Base-by-base conservation (phyloP, 495 filamentous ascomycete genomes). In the Glarea lozoyensis region DNA sequence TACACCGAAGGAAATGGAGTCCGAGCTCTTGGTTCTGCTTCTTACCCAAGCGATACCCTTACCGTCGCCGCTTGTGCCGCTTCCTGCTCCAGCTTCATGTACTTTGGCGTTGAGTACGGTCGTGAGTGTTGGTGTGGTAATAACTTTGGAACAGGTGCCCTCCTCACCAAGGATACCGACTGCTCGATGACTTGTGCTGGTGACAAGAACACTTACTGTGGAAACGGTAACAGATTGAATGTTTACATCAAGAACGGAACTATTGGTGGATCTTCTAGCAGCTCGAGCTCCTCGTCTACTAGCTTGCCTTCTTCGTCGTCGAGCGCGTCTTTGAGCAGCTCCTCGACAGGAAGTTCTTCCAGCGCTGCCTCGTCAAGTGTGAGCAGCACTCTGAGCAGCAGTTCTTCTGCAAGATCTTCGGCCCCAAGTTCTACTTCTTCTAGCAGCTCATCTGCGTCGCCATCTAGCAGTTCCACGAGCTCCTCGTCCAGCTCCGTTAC, bases 81-180 rank as follows among this genome's bases (percentile, higher is more conserved):
- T 7, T 17, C 16, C 2, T 70, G 67, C 47, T 21, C 31, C 4
- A 36, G 21, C 1, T 65, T 46, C 46, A 40, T 9, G 2, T 60
- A 61, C 37, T 61, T 61, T 25, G 64, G 59, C 23, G 49, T 49
- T 2, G 65, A 70, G 47, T 70, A 66, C 30, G 50, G 50, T 1
- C 24, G 45, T 12, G 50, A 53, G 45, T 72, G 68, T 61, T 53
- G 31, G 33, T 64, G 61, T 44, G 61, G 54, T 2, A 46, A 50
- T 24, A 37, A 46, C 2, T 36, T 61, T 13, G 27, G 22, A 19
- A 37, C 31, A 27, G 43, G 42, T 15, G 41, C 48, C 12, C 20
- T 27, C 9, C 1, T 42, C n/a, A 36, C 48, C 9, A 25, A 36
- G 19, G 38, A 34, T 15, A 23, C n/a, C 9, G 48, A 55, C 18